Evolutionary conservation across 1,284 basidiomycete species (phyloP), one percentile per base, ranked within the genome.

Genomic region (Cryptococcus neoformans): DNA sequence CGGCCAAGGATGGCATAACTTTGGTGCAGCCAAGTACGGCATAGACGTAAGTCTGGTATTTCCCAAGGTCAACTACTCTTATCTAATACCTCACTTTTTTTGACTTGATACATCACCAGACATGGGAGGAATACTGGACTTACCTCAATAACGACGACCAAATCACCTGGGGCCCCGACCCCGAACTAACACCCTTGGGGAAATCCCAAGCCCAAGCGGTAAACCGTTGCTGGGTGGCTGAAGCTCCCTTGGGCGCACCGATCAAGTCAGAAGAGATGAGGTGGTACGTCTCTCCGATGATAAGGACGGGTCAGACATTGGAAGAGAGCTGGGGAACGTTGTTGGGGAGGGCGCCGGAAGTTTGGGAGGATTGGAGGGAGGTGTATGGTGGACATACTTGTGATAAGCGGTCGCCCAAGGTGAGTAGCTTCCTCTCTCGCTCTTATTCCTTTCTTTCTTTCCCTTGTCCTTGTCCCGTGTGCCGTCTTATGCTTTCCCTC

Each of bases 121-220:
- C 61, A 53, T 80, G 79, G 79, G 75, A 80, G 58, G 63, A 69
- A 47, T 75, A 88, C 64, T 92, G 86, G 85, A 83, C 88, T 0
- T 84, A 83, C 65, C 69, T 87, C 17, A 78, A 87, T 48, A 85
- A 85, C 0, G 88, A 94, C 64, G 87, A 80, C 10, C 82, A 87
- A 54, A 78, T 91, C 9, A 80, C 79, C 1, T 92, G 90, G 90
- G 90, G 89, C 38, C 89, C 91, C 12, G 91, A 93, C 70, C 84
- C 90, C 0, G 80, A 82, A 36, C 82, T 93, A 34, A 92, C 90
- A 0, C 72, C 80, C 0, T 68, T 85, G 3, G 90, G 90, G 0
- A 77, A 83, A 47, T 62, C 74, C 0, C 89, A 93, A 76, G 90
- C 89, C 0, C 62, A 69, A 17, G 78, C 71, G 3, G 65, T 85